A percentile compares a stretch with the other conserved stretches of the same genome.
Evolutionary conservation across 2,329 filamentous ascomycete genomes (phyloP).

Genomic region (Colletotrichum cereale): DNA sequence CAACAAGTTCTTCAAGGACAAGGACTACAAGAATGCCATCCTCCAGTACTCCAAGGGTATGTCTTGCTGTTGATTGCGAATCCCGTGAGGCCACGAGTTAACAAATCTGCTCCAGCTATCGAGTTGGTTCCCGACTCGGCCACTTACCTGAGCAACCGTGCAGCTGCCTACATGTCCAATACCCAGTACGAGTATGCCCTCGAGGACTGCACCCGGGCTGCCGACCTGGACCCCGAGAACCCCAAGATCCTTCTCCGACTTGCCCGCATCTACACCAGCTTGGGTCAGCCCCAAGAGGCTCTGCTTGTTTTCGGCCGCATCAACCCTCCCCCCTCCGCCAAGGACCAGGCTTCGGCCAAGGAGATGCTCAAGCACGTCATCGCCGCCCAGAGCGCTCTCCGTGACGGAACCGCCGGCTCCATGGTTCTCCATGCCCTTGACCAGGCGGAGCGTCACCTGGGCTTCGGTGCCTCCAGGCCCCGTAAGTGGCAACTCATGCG

Average conservation of each 20-base stretch:
- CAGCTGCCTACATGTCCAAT: conserved; percentile 92
- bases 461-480: conserved; percentile 80
- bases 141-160: conserved; percentile 94
- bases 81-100: not conserved
- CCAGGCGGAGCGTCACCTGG: conserved; percentile 86
- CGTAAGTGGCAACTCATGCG: conserved; percentile 95
- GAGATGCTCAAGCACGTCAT: conserved; percentile 87
- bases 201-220: conserved; percentile 86
- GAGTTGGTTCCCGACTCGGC: conserved; percentile 86
- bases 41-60: conserved; percentile 95
- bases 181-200: conserved; percentile 83
- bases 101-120: conserved; percentile 74
- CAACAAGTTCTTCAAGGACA: conserved; percentile 97
- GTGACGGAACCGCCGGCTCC: conserved; percentile 82
- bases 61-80: conserved; percentile 35
- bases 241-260: conserved; percentile 89
- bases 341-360: conserved; percentile 85
- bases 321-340: conserved; percentile 82
- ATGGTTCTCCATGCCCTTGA: conserved; percentile 95
- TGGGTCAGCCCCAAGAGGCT: conserved; percentile 90
- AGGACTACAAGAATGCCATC: conserved; percentile 88
- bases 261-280: conserved; percentile 87
- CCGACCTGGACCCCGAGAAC: conserved; percentile 87
- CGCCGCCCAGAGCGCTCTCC: conserved; percentile 82
- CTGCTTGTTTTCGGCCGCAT: conserved; percentile 86